Evolutionary conservation across 495 filamentous ascomycete genomes (phyloP), one percentile per base, ranked within the genome.

Genomic region (Oleoguttula mirabilis): DNA sequence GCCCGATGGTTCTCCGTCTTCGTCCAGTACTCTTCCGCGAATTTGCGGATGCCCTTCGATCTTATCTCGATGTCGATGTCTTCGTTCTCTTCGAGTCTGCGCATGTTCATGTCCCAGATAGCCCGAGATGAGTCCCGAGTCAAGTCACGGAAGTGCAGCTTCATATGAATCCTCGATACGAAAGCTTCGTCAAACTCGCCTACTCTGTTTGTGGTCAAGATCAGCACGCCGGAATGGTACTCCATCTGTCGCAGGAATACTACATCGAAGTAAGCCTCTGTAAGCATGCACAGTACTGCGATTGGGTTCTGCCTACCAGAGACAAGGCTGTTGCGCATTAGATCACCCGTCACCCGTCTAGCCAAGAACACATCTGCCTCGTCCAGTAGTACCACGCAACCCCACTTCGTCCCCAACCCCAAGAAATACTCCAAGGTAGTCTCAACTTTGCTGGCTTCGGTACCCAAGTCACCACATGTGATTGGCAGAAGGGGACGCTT

Each of bases 371-470:
- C 62, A 40, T 65, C 62, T 4, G 62, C 62, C 43, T 65, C 62
- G 43, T 64, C 62, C 19, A 65, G 55, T 15, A 65, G 62, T 15
- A 65, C 47, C 10, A 65, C 55, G 0, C 83, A 83, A 15, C 80
- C 84, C 84, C 86, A 90, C 0, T 73, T 75, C 56, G 88, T 82
- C 15, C 82, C 82, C 31, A 92, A 80, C 46, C 87, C 79, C 28
- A 94, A 70, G 38, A 88, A 85, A 52, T 80, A 78, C 45, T 78
- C 77, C 10, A 94, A 69, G 47, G 87, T 76, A 5, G 59, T 63
- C 59, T 92, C 85, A 10, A 92, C 66, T n/a, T 35, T 17, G 6
- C 15, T 6, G 15, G 32, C 25, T 7, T 7, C n/a, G n/a, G 7
- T n/a, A 7, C 25, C 25, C 7, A 28, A 7, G 25, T 28, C 25